These are phyloP conservation scores for Paraphaeosphaeria minitans DNA, from an alignment of 2,329 filamentous ascomycete genomes.

Conservation along the genomic window DNA sequence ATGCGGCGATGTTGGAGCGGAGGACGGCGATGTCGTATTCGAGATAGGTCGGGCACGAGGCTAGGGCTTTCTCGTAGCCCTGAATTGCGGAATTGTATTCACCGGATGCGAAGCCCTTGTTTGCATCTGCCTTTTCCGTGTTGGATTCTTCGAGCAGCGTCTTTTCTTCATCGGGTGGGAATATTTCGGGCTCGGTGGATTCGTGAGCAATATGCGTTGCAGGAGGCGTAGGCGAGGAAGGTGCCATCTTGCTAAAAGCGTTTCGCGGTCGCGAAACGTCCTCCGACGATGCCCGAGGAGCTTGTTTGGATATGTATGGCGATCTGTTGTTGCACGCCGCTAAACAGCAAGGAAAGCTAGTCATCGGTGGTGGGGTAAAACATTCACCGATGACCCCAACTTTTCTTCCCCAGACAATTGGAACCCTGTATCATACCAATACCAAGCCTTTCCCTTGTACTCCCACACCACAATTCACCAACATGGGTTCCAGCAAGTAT, in stretches of 20 bases:
- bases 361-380: slow-evolving; percentile 3
- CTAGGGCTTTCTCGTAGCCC: slow-evolving; percentile 80
- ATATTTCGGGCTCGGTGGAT: slow-evolving; percentile 30
- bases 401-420: slow-evolving; percentile 8
- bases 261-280: neutral
- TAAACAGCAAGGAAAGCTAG: slow-evolving; percentile 2
- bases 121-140: slow-evolving; percentile 74
- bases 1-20: slow-evolving; percentile 86
- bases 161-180: slow-evolving; percentile 39
- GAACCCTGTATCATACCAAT: neutral
- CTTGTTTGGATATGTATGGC: slow-evolving; percentile 4
- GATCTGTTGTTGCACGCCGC: slow-evolving; percentile 23
- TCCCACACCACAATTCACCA: neutral
- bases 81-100: slow-evolving; percentile 79
- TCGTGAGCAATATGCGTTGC: slow-evolving; percentile 10
- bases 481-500: slow-evolving; percentile 19
- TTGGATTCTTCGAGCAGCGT: slow-evolving; percentile 73
- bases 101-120: slow-evolving; percentile 74
- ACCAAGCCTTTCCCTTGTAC: neutral
- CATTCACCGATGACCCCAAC: slow-evolving; percentile 18
- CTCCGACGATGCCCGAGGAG: neutral
- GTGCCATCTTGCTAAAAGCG: slow-evolving; percentile 13
- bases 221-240: slow-evolving; percentile 9
- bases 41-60: slow-evolving; percentile 80
- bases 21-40: slow-evolving; percentile 88